Conservation (phyloP, 164 flowering plant species). For the Litsea cubeba region DNA sequence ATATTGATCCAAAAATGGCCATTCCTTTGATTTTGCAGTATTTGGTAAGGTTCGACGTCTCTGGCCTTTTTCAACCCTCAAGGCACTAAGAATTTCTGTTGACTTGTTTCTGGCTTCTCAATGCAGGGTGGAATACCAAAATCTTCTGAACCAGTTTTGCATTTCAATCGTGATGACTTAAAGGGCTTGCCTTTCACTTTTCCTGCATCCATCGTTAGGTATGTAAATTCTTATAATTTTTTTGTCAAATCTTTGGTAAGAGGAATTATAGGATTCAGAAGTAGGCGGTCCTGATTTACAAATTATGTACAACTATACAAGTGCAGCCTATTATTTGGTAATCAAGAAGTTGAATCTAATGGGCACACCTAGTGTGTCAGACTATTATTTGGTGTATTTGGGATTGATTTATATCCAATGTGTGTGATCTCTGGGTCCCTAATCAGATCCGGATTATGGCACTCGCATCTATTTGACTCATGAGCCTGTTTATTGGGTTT, state of each 20-base stretch:
- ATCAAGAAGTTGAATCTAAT: not conserved
- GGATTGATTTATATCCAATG: not conserved
- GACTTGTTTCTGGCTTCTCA: constrained; percentile 13
- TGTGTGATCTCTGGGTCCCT: not conserved
- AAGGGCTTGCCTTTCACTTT: constrained; percentile 85
- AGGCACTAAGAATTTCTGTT: constrained; percentile 6
- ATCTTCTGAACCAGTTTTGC: constrained; percentile 58
- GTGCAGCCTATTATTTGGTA: not conserved
- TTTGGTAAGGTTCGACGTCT: constrained; percentile 44
- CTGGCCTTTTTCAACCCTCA: not conserved
- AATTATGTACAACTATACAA: not conserved
- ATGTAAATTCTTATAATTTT: not conserved
- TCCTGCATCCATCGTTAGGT: constrained; percentile 66
- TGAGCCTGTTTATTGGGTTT: no score
- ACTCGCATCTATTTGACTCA: not conserved
- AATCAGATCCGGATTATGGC: not conserved
- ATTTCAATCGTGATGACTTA: constrained; percentile 77
- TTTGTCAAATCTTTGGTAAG: not conserved
- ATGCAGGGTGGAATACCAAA: constrained; percentile 90
- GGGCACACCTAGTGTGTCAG: not conserved
- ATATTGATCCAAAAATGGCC: constrained; percentile 64
- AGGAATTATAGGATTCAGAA: not conserved
- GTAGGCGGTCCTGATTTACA: no score
- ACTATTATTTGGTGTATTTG: no score
- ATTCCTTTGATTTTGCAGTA: constrained; percentile 77